Evolutionary conservation across 164 flowering plant genomes (phyloP).

Genomic region (Umbilicus rupestris): DNA sequence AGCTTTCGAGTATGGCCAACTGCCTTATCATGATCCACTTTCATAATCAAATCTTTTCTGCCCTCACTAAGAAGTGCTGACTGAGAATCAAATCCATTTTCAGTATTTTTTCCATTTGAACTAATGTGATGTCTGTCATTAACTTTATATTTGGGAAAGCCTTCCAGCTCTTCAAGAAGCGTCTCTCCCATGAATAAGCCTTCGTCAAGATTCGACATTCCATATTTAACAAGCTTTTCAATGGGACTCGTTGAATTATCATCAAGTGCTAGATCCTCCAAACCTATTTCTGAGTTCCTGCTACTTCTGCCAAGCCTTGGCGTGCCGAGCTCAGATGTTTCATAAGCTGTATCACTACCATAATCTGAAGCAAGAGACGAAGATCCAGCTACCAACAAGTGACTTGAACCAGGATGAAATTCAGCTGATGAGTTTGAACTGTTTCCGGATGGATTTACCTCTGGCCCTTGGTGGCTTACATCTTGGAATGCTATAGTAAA

Average conservation of each 20-base stretch:
- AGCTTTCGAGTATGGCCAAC: conserved; percentile 53
- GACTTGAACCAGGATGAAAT: conserved; percentile 28
- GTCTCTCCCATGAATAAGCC: conserved; percentile 65
- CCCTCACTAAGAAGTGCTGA: conserved; percentile 12
- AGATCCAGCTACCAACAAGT: conserved; percentile 40
- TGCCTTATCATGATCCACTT: neutral
- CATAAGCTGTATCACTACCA: conserved; percentile 90
- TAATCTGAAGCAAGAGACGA: conserved; percentile 67
- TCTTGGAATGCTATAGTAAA: conserved; percentile 64
- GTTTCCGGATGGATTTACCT: conserved; percentile 28
- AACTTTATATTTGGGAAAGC: conserved; percentile 40
- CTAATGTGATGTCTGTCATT: conserved; percentile 25
- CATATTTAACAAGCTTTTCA: conserved; percentile 51
- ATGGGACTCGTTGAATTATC: conserved; percentile 56
- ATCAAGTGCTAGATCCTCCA: conserved; percentile 54
- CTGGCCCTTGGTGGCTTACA: conserved; percentile 29
- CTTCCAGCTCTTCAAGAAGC: conserved; percentile 66
- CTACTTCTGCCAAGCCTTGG: conserved; percentile 54
- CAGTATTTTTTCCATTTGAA: conserved; percentile 24
- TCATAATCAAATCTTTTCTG: neutral
- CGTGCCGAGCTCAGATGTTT: conserved; percentile 79
- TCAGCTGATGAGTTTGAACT: conserved; percentile 26
- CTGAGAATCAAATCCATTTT: conserved; percentile 49
- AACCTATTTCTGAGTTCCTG: conserved; percentile 58
- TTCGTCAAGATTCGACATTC: conserved; percentile 63